phyloP scores from a whole-genome alignment of 352 stramenopile species.

The Phytophthora pistaciae region DNA sequence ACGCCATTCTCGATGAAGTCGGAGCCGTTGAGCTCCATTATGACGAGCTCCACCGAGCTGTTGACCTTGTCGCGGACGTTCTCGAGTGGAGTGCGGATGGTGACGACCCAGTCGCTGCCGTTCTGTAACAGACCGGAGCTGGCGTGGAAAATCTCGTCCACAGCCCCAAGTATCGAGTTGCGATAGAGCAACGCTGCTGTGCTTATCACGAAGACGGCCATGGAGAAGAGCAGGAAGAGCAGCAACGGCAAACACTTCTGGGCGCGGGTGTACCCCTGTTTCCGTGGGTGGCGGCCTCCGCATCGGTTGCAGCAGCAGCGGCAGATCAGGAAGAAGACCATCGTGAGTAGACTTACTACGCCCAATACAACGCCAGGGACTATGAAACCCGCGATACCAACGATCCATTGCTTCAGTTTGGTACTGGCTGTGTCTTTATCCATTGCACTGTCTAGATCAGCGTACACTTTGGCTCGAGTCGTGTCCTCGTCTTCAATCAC shows the following conservation, averaged over 20 bases:
- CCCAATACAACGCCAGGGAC: constrained; percentile 58
- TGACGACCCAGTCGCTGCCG: constrained; percentile 47
- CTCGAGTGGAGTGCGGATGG: constrained; percentile 51
- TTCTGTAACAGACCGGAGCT: constrained; percentile 41
- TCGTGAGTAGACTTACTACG: constrained; percentile 60
- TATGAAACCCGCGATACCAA: constrained; percentile 52
- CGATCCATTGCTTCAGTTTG: constrained; percentile 50
- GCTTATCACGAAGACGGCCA: constrained; percentile 50
- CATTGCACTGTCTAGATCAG: constrained; percentile 35
- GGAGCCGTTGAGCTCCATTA: constrained; percentile 41
- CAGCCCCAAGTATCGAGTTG: constrained; percentile 45
- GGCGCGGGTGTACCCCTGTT: constrained; percentile 61
- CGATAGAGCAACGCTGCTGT: constrained; percentile 62
- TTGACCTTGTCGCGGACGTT: constrained; percentile 57
- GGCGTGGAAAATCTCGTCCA: constrained; percentile 53
- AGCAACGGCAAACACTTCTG: constrained; percentile 65
- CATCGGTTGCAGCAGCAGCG: constrained; percentile 80
- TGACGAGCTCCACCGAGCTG: constrained; percentile 40
- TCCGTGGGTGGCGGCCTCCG: constrained; percentile 46
- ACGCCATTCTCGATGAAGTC: constrained; percentile 56
- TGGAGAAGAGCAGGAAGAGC: constrained; percentile 66
- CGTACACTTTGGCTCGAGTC: constrained; percentile 39
- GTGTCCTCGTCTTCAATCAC: constrained; percentile 36
- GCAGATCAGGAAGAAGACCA: constrained; percentile 70
- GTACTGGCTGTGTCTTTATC: constrained; percentile 23